Conservation (phyloP, 2,329 filamentous ascomycete species). For the Tolypocladium ovalisporum region DNA sequence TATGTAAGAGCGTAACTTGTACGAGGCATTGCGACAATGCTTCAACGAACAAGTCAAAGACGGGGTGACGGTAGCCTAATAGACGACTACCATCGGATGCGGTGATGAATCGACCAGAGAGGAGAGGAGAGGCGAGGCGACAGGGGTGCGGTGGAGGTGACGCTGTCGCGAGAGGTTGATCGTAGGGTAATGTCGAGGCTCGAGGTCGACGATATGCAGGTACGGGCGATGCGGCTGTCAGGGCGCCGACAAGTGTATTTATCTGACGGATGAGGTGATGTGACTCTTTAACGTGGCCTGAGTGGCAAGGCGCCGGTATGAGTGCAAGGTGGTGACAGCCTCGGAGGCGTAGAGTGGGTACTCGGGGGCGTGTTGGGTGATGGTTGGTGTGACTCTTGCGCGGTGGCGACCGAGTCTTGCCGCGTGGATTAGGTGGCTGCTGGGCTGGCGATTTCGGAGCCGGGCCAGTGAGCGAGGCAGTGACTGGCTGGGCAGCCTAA, state of each 20-base stretch:
- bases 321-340: slow-evolving; percentile 10
- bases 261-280: slow-evolving; percentile 16
- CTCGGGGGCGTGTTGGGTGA: slow-evolving; percentile 11
- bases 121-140: background rate
- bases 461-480: slow-evolving; percentile 16
- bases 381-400: slow-evolving; percentile 24
- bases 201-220: slow-evolving; percentile 15
- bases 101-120: background rate
- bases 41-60: slow-evolving; percentile 14
- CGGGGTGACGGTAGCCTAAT: slow-evolving; percentile 14
- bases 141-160: background rate
- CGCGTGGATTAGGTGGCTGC: slow-evolving; percentile 19
- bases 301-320: slow-evolving; percentile 17
- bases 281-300: slow-evolving; percentile 24
- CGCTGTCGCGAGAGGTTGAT: background rate
- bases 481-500: slow-evolving; percentile 2
- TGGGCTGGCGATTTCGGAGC: slow-evolving; percentile 27
- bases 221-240: slow-evolving; percentile 13
- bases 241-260: slow-evolving; percentile 16
- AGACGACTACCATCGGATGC: slow-evolving; percentile 3
- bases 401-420: slow-evolving; percentile 22
- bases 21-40: slow-evolving; percentile 46
- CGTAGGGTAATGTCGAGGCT: background rate
- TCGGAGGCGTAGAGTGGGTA: slow-evolving; percentile 12
- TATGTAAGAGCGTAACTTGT: slow-evolving; percentile 32